Evolutionary conservation across 139 green algal species (phyloP).

Genomic region (Chlorella vulgaris): DNA sequence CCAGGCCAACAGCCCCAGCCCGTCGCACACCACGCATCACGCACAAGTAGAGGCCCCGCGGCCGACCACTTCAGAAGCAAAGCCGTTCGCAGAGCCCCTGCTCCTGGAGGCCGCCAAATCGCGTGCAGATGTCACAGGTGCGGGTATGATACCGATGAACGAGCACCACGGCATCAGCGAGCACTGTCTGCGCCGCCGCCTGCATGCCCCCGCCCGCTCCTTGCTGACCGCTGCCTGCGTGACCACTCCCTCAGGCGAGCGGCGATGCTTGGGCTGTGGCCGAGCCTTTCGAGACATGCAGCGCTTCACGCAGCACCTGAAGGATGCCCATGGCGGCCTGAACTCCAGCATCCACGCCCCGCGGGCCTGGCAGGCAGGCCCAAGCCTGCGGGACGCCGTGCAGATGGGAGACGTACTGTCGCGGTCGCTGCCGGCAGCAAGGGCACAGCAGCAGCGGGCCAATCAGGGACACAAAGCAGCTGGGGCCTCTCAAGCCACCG

Average conservation of each 20-base stretch:
- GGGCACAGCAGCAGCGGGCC: no score
- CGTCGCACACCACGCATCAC: no score
- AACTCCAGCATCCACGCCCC: background rate
- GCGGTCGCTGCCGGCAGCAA: background rate
- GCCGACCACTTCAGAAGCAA: no score
- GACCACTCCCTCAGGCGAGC: constrained; percentile 45
- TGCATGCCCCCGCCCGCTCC: background rate
- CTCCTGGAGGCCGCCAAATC: constrained; percentile 30
- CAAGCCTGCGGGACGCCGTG: constrained; percentile 9
- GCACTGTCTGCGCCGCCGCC: no score
- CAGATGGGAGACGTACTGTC: constrained; percentile 14
- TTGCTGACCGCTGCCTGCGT: background rate
- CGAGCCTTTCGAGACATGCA: constrained; percentile 58
- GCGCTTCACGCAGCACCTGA: constrained; percentile 75
- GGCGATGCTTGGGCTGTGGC: constrained; percentile 70
- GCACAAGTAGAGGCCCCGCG: no score
- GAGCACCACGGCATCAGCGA: no score
- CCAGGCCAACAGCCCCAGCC: no score
- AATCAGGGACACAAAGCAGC: no score
- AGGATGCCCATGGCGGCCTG: constrained; percentile 64
- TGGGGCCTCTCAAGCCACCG: no score
- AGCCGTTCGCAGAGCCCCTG: constrained; percentile 10
- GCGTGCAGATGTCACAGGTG: constrained; percentile 25
- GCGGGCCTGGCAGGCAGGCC: background rate
- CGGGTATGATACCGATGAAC: no score